Percentiles rank a stretch among this genome's conserved stretches.
phyloP scores from a whole-genome alignment of 306 rosid species.

The Begonia fuchsioides region DNA sequence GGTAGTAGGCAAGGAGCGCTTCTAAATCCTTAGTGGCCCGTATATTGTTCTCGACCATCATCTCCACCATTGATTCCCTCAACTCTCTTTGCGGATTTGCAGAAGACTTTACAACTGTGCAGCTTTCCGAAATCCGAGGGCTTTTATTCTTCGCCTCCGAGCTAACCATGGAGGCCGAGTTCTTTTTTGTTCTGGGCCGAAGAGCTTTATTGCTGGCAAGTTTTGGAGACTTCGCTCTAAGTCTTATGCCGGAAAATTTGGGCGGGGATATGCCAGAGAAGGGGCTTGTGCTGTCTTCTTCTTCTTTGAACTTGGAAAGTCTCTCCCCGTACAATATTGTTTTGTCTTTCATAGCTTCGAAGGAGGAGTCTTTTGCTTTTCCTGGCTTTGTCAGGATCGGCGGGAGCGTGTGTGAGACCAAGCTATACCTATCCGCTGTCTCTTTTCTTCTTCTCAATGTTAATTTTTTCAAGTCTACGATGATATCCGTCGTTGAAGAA shows the following conservation, averaged over 20 bases:
- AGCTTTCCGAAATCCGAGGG: too few relatives aligned
- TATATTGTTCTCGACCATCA: constrained; percentile 73
- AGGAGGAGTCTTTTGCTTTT: neutral
- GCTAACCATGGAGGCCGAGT: constrained; percentile 18
- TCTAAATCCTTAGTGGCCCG: constrained; percentile 68
- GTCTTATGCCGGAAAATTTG: neutral
- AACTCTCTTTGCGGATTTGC: constrained; percentile 67
- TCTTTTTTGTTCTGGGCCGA: constrained; percentile 23
- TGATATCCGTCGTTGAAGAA: constrained; percentile 1
- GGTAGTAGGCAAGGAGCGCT: constrained; percentile 85
- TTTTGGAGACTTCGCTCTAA: constrained; percentile 1
- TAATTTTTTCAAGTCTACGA: neutral
- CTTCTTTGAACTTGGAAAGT: neutral
- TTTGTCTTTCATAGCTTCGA: neutral
- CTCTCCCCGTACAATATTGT: neutral
- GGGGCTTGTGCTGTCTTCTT: neutral
- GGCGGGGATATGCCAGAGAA: neutral
- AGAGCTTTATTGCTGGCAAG: neutral
- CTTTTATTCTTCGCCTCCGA: too few relatives aligned
- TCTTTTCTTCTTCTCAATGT: neutral
- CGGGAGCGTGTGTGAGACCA: neutral
- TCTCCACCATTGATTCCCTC: constrained; percentile 85
- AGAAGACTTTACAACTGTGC: constrained; percentile 62
- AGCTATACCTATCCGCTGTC: neutral
- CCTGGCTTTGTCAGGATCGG: constrained; percentile 1